Base-by-base conservation (phyloP, 768 basidiomycete genomes). In the Paxillus involutus region DNA sequence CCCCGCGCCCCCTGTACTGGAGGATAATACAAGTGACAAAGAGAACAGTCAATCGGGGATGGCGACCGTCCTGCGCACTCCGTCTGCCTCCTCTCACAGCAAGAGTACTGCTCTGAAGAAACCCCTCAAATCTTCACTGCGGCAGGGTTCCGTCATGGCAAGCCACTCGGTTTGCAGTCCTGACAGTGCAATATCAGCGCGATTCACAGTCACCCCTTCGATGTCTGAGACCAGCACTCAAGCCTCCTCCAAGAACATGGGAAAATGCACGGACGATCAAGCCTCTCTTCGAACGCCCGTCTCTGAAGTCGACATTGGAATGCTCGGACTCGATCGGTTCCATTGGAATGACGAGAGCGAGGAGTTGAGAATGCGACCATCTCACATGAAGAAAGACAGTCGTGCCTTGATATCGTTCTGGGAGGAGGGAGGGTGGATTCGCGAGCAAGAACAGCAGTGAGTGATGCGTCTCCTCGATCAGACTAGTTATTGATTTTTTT, bases 281-380 rank as follows among this genome's bases (percentile, higher is more conserved):
- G 24, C 17, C n/a, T 59, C 53, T 11, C 30, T 67, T 51, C 46
- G 40, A 43, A 69, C 63, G 3, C 63, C 61, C 0, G 43, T 48
- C 13, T 59, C 56, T 17, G 58, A 64, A 0, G 49, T 56, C 1
- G 63, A 63, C 13, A 57, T 67, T 42, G 54, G 65, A n/a, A 56
- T 63, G n/a, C 49, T 67, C 6, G 62, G 65, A 39, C 65, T 70
- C 4, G 61, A 68, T 42, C 57, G 56, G 11, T 68, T 65, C 35
- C 44, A 32, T 21, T 69, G 60, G 63, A 55, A 43, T 32, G 52
- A 64, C 3, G 55, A 59, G 9, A 19, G 36, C 36, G 57, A 53
- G 19, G 67, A 63, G 17, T 30, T 49, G 6, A 59, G 44, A 12
- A 37, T 50, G 2, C 57, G 16, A 11, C 29, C 59, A 21, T 58